Conservation (phyloP, 208 protist genomes). For the Acanthamoeba triangularis region DNA sequence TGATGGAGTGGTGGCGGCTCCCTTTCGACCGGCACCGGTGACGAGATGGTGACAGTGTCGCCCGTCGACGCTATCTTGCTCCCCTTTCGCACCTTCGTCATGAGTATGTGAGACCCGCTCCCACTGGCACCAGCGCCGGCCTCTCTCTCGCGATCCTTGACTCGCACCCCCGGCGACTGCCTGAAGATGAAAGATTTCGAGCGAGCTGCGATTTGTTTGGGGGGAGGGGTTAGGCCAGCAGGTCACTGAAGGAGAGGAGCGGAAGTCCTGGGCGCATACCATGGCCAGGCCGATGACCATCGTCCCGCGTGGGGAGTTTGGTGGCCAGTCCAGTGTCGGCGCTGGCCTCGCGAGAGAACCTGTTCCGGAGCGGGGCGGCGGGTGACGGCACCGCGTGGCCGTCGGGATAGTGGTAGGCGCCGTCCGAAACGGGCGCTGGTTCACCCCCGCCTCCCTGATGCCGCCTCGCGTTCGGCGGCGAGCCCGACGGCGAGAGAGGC, state of each 20-base stretch:
- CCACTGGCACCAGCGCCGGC: not conserved
- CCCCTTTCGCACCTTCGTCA: not conserved
- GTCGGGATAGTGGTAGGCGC: not conserved
- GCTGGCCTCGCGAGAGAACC: not conserved
- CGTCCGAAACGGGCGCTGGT: too few species aligned
- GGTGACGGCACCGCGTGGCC: not conserved
- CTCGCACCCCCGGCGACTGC: not conserved
- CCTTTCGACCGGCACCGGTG: not conserved
- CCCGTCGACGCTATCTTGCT: not conserved
- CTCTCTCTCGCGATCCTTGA: not conserved
- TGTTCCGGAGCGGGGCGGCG: not conserved
- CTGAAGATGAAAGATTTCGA: conserved; percentile 24
- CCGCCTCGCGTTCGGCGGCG: not conserved
- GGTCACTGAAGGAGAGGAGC: not conserved
- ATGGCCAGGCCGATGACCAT: not conserved
- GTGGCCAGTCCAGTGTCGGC: not conserved
- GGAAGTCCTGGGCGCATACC: not conserved
- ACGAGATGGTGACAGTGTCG: not conserved
- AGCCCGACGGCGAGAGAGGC: not conserved
- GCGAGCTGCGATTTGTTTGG: not conserved
- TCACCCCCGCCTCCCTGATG: not conserved
- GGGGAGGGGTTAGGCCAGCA: not conserved
- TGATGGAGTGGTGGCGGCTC: not conserved
- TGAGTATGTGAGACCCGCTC: not conserved
- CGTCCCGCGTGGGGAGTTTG: not conserved